These are phyloP conservation scores for Penicillium digitatum DNA, from an alignment of 2,329 filamentous ascomycete genomes.

Conservation along the genomic window DNA sequence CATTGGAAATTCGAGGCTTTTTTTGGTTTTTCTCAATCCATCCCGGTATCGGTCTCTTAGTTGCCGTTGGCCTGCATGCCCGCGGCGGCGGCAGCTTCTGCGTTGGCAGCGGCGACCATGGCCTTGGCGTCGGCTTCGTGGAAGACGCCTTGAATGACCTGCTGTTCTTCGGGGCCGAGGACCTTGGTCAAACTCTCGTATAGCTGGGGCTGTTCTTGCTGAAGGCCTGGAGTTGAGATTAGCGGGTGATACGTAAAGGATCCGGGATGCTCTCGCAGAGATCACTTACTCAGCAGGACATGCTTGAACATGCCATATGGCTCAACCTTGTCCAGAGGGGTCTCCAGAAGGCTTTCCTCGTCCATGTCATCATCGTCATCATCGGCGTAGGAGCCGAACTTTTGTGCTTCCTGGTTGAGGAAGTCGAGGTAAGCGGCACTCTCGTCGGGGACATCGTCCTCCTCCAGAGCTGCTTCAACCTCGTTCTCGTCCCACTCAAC, in stretches of 20 bases:
- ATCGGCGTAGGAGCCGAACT: slow-evolving; percentile 68
- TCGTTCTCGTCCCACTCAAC: slow-evolving; percentile 64
- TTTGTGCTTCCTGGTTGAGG: slow-evolving; percentile 86
- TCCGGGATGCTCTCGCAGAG: background rate
- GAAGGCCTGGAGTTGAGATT: slow-evolving; percentile 59
- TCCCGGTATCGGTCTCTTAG: slow-evolving; percentile 24
- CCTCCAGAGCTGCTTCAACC: slow-evolving; percentile 57
- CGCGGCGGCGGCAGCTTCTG: slow-evolving; percentile 36
- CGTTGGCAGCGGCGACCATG: slow-evolving; percentile 37
- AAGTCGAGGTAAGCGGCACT: slow-evolving; percentile 94
- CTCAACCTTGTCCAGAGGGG: slow-evolving; percentile 90
- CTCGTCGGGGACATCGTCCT: slow-evolving; percentile 73
- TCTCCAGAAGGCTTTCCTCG: slow-evolving; percentile 88
- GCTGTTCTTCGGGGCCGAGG: slow-evolving; percentile 74
- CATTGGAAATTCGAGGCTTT: slow-evolving; percentile 2
- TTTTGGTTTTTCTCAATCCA: slow-evolving; percentile 7
- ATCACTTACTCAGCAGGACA: slow-evolving; percentile 71
- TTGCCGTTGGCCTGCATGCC: slow-evolving; percentile 35
- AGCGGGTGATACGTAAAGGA: slow-evolving; percentile 25
- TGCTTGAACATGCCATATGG: slow-evolving; percentile 86
- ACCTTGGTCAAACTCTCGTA: slow-evolving; percentile 77
- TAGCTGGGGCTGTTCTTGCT: slow-evolving; percentile 85
- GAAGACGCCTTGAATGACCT: slow-evolving; percentile 72
- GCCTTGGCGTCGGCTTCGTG: slow-evolving; percentile 62
- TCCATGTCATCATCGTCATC: slow-evolving; percentile 85